Conservation (phyloP, 345 rosid genomes). For the Hibiscus trionum region DNA sequence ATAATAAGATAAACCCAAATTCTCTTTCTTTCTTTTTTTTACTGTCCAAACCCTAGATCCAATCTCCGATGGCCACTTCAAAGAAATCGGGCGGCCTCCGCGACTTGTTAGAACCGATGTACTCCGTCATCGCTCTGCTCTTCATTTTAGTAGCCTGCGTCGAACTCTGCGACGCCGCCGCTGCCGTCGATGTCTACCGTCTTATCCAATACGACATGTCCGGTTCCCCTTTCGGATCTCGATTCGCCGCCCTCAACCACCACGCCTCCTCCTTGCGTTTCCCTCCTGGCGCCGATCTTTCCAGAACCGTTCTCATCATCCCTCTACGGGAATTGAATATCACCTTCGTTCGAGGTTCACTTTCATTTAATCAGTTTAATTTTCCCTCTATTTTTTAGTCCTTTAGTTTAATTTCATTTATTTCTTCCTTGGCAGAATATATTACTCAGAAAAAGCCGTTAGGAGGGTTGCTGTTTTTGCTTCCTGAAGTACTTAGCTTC, state of each 20-base stretch:
- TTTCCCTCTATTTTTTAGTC: not conserved
- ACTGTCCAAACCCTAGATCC: too few species aligned
- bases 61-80: not conserved
- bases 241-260: not conserved
- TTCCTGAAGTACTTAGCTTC: not conserved
- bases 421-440: not conserved
- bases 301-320: not conserved
- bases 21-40: too few species aligned
- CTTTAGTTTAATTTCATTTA: not conserved
- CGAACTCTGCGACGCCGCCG: not conserved
- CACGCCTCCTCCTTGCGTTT: not conserved
- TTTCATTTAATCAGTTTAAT: not conserved
- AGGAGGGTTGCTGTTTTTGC: not conserved
- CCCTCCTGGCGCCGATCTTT: not conserved
- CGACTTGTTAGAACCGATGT: not conserved
- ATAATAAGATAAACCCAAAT: too few species aligned
- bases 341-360: not conserved
- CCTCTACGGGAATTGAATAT: not conserved
- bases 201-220: not conserved
- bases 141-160: not conserved
- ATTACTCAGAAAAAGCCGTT: not conserved
- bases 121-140: not conserved
- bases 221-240: not conserved
- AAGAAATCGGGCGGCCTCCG: not conserved
- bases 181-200: not conserved